Evolutionary conservation across 23 red algal species (phyloP).

Genomic region (Gracilariopsis chorda): DNA sequence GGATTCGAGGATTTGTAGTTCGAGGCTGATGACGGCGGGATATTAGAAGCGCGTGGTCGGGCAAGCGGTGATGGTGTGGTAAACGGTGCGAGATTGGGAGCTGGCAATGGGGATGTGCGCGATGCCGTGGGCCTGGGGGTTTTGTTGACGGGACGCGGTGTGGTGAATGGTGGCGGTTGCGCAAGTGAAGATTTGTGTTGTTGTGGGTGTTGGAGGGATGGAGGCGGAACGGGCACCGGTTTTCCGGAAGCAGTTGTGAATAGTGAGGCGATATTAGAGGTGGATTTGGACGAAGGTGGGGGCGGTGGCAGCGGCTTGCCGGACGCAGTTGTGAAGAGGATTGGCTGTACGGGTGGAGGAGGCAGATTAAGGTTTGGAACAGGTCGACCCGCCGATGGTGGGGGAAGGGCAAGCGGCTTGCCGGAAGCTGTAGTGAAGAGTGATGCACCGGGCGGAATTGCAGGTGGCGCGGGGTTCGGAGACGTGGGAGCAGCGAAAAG

Average conservation of each 20-base stretch:
- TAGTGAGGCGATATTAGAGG: background rate
- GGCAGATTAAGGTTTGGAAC: background rate
- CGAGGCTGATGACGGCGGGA: background rate
- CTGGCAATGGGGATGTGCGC: too few species aligned
- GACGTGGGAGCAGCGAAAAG: background rate
- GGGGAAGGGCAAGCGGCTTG: background rate
- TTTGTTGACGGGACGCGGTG: background rate
- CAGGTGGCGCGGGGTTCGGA: background rate
- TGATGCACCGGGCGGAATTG: too few species aligned
- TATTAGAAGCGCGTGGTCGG: background rate
- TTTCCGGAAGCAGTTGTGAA: constrained; percentile 43
- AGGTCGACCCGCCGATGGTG: background rate
- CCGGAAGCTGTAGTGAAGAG: background rate
- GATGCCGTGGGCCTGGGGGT: background rate
- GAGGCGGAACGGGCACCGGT: background rate
- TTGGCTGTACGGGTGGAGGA: background rate
- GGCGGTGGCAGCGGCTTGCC: background rate
- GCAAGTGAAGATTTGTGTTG: background rate
- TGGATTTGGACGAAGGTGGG: background rate
- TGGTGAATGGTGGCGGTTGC: background rate
- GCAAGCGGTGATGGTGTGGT: background rate
- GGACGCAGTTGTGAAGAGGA: background rate
- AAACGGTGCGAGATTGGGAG: background rate
- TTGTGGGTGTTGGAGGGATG: background rate
- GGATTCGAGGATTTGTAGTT: background rate